These are phyloP conservation scores for Mucor racemosus DNA, from an alignment of 371 early-diverging fungal species.

Conservation along the genomic window DNA sequence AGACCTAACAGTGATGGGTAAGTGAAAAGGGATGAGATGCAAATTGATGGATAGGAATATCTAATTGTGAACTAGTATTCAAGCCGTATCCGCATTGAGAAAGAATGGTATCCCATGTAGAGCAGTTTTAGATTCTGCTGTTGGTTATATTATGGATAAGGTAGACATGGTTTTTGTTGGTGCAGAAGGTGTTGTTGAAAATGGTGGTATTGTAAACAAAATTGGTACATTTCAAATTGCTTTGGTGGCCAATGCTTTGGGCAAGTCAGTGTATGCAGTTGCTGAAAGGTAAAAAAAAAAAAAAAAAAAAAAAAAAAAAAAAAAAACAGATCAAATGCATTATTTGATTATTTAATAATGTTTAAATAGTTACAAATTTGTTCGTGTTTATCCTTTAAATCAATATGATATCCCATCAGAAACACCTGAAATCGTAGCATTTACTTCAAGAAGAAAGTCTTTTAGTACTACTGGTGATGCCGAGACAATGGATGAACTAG, in stretches of 20 bases:
- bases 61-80: conserved; percentile 50
- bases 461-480: conserved; percentile 32
- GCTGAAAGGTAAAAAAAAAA: conserved; percentile 80
- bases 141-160: conserved; percentile 92
- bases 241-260: conserved; percentile 90
- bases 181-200: conserved; percentile 97
- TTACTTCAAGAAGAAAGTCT: conserved; percentile 52
- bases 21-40: background rate
- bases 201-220: conserved; percentile 96
- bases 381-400: conserved; percentile 86
- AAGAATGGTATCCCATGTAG: conserved; percentile 84
- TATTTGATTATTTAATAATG: too few relatives aligned
- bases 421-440: conserved; percentile 68
- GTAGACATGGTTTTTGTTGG: conserved; percentile 96
- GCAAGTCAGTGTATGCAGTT: conserved; percentile 94
- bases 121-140: conserved; percentile 91
- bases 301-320: too few relatives aligned
- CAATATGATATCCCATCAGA: conserved; percentile 83
- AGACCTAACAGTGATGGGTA: conserved; percentile 84
- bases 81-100: conserved; percentile 77
- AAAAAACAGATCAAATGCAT: too few relatives aligned
- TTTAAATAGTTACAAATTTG: conserved; percentile 87
- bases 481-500: conserved; percentile 52
- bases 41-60: background rate
- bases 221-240: conserved; percentile 94